These are phyloP conservation scores for Polytrichum commune DNA, from an alignment of 225 moss, liverwort and hornwort genomes.

Conservation along the genomic window DNA sequence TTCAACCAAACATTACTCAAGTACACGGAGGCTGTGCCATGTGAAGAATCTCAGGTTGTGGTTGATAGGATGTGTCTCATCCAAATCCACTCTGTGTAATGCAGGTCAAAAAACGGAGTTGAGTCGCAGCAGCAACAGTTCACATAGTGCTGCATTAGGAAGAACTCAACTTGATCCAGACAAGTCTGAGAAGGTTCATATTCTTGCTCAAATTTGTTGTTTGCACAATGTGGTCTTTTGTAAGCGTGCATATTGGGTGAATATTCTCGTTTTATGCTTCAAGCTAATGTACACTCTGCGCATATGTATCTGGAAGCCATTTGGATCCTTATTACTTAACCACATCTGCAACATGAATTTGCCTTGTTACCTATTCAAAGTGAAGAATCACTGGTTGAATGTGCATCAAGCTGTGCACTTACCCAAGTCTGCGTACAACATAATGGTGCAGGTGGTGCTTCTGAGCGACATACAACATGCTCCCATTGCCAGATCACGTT, in stretches of 20 bases:
- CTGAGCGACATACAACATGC: constrained; percentile 41
- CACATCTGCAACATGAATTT: not conserved
- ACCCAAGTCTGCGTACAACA: not conserved
- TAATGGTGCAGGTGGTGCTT: constrained; percentile 24
- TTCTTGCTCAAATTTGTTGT: too few species aligned
- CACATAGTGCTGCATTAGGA: not conserved
- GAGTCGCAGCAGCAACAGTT: not conserved
- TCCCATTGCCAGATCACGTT: constrained; percentile 22
- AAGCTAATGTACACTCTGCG: not conserved
- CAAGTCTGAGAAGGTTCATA: too few species aligned
- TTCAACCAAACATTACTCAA: too few species aligned
- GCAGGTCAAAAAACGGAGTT: not conserved
- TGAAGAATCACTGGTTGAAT: too few species aligned
- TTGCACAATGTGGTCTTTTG: too few species aligned
- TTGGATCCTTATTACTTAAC: not conserved
- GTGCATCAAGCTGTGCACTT: not conserved
- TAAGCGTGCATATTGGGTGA: too few species aligned
- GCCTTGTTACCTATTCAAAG: not conserved
- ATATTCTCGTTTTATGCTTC: too few species aligned
- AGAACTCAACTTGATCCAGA: too few species aligned
- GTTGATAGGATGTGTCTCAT: too few species aligned
- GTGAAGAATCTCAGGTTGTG: too few species aligned
- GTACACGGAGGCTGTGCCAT: too few species aligned
- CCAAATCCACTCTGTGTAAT: not conserved
- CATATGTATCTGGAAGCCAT: not conserved